A percentile compares a stretch with the other conserved stretches of the same genome.
phyloP scores from a whole-genome alignment of 192 early-diverging fungal species.

The Thamnidium elegans region DNA sequence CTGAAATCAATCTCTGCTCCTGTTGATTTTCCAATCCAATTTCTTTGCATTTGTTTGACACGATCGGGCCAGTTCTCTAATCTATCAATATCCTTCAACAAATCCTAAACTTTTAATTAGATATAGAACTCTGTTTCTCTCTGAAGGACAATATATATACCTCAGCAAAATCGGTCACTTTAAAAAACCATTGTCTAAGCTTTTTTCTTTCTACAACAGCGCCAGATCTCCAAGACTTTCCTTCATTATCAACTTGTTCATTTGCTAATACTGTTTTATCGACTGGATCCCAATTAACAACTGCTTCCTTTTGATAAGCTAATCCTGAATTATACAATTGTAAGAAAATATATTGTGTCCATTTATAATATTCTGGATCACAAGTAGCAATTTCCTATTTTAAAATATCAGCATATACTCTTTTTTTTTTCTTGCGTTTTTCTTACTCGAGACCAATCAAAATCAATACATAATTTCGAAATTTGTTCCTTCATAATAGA shows the following conservation, averaged over 20 bases:
- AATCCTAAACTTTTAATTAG: conserved; percentile 34
- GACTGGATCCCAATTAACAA: conserved; percentile 97
- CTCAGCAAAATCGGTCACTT: conserved; percentile 82
- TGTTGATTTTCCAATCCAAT: conserved; percentile 91
- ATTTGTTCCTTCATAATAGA: conserved; percentile 79
- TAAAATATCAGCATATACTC: neutral
- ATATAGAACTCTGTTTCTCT: neutral
- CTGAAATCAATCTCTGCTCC: conserved; percentile 73
- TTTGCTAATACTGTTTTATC: conserved; percentile 95
- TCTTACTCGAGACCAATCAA: conserved; percentile 86
- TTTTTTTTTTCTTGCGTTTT: too few relatives aligned
- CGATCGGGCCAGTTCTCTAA: conserved; percentile 84
- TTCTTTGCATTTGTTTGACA: conserved; percentile 84
- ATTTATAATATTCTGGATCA: conserved; percentile 84
- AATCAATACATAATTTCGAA: conserved; percentile 66
- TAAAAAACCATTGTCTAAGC: conserved; percentile 92
- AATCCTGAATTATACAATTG: conserved; percentile 72
- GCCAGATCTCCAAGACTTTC: conserved; percentile 88
- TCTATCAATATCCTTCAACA: conserved; percentile 71
- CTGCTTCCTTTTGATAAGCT: conserved; percentile 84
- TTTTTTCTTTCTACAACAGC: conserved; percentile 83
- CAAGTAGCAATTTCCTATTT: conserved; percentile 79
- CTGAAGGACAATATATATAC: conserved; percentile 24
- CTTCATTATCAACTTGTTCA: conserved; percentile 88
- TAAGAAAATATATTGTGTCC: conserved; percentile 93